Conservation (phyloP, 805 yeast species). For the Lipomyces mesembrius region DNA sequence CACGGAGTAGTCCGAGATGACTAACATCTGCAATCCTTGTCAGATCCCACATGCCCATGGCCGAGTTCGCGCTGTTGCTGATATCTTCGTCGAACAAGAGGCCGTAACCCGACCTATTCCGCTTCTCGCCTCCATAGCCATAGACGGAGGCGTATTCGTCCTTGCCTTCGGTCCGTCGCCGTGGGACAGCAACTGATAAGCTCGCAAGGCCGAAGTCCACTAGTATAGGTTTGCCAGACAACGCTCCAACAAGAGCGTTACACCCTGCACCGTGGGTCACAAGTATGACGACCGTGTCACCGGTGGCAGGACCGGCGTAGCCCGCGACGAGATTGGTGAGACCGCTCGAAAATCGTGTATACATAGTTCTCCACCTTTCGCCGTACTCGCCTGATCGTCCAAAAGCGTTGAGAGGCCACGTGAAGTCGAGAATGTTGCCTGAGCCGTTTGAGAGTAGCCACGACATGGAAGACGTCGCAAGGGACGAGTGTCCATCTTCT, state of each 20-base stretch:
- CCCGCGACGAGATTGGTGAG: conserved; percentile 38
- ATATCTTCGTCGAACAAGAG: conserved; percentile 13
- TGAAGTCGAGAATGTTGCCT: conserved; percentile 34
- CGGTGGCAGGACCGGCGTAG: conserved; percentile 35
- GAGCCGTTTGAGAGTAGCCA: conserved; percentile 38
- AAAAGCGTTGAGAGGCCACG: conserved; percentile 40
- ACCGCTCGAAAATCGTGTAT: conserved; percentile 43
- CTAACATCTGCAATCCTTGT: conserved; percentile 30
- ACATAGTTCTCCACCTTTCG: conserved; percentile 48
- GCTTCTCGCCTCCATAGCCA: conserved; percentile 33
- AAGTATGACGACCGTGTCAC: conserved; percentile 39
- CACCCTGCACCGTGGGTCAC: conserved; percentile 51
- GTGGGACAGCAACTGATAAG: conserved; percentile 39
- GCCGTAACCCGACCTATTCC: conserved; percentile 30
- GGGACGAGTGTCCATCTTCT: conserved; percentile 44
- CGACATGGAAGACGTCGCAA: conserved; percentile 39
- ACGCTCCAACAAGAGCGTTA: conserved; percentile 46
- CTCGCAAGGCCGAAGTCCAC: conserved; percentile 43
- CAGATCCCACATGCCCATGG: conserved; percentile 25
- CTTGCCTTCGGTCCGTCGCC: conserved; percentile 7
- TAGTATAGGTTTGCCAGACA: conserved; percentile 44
- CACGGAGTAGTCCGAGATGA: conserved; percentile 9
- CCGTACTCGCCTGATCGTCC: conserved; percentile 47
- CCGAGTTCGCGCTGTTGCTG: conserved; percentile 1
- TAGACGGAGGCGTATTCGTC: conserved; percentile 20